phyloP scores from a whole-genome alignment of 2,329 filamentous ascomycete species.

The Ophiosphaerella narmari region DNA sequence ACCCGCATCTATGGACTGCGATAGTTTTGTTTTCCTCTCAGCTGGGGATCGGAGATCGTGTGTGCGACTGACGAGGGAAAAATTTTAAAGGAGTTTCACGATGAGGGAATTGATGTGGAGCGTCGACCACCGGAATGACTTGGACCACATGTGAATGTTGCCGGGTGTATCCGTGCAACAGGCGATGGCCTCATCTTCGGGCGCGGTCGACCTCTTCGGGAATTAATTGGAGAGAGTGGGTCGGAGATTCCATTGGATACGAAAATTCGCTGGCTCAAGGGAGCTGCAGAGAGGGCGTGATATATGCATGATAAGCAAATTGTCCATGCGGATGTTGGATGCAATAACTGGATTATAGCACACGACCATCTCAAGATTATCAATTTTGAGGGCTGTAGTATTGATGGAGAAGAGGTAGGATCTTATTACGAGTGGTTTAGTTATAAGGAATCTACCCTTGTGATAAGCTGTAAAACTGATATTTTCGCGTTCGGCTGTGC shows the following conservation, averaged over 20 bases:
- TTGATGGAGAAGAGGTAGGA: slow-evolving; percentile 14
- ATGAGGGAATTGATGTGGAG: slow-evolving; percentile 7
- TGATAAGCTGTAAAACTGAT: slow-evolving; percentile 11
- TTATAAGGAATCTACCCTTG: slow-evolving; percentile 8
- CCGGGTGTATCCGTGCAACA: background rate
- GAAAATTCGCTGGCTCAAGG: slow-evolving; percentile 2
- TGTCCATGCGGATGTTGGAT: slow-evolving; percentile 10
- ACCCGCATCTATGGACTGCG: slow-evolving; percentile 1
- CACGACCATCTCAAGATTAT: background rate
- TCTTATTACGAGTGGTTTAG: slow-evolving; percentile 17
- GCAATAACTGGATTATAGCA: slow-evolving; percentile 11
- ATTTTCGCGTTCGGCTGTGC: slow-evolving; percentile 16
- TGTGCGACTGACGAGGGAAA: slow-evolving; percentile 11
- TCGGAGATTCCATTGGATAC: background rate
- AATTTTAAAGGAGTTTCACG: slow-evolving; percentile 11
- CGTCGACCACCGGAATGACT: slow-evolving; percentile 10
- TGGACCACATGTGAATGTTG: slow-evolving; percentile 3
- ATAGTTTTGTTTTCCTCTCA: slow-evolving; percentile 3
- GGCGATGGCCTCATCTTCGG: slow-evolving; percentile 2
- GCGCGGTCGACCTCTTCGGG: slow-evolving; percentile 1
- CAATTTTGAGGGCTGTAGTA: slow-evolving; percentile 9
- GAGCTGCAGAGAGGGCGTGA: slow-evolving; percentile 8
- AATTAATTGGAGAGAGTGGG: slow-evolving; percentile 1
- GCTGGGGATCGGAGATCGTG: slow-evolving; percentile 7
- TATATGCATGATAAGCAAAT: slow-evolving; percentile 9